Evolutionary conservation across 1,139 yeast species (phyloP), one percentile per base, ranked within the genome.

Genomic region (Pneumocystis carinii): DNA sequence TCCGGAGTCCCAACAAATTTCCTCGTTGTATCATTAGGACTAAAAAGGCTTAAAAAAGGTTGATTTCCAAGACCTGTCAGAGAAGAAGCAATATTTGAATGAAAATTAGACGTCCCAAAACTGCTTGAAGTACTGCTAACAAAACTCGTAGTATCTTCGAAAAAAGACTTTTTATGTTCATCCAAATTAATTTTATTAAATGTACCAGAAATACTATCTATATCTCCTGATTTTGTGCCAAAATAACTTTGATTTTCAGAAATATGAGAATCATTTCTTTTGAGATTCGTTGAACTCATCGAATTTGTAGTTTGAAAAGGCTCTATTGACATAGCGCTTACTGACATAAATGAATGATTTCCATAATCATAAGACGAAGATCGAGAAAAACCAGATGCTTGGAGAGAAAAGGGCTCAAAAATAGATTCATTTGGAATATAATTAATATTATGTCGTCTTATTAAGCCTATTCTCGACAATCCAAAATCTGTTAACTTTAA

Each of bases 1-100:
- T 94, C 99, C 0, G 99, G 98, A 0, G 99, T 94, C 0, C 99
- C 99, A 48, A 90, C 96, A 71, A 92, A 90, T 68, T 81, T 82
- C 63, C 80, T 79, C 41, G 79, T 76, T 62, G 79, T 81, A 0
- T 75, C 74, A 4, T 76, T 70, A 0, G 95, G 94, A 72, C 87
- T 88, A 72, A 83, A 87, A 61, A 88, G 77, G 0, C 89, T 90
- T 69, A 81, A 80, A 78, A 24, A 79, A 76, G 5, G 77, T 15
- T 24, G 62, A 32, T 24, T 36, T 15, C n/a, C 64, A 24, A 29
- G 39, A 39, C 36, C 62, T 59, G 27, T 59, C 17, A 19, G 39
- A 32, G 53, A 65, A 64, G 36, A n/a, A 27, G 29, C 60, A 61
- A 61, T 12, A 48, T 27, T 66, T 35, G n/a, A 62, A 17, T 19